Evolutionary conservation across 345 rosid genomes (phyloP).

Genomic region (Populus euphratica): DNA sequence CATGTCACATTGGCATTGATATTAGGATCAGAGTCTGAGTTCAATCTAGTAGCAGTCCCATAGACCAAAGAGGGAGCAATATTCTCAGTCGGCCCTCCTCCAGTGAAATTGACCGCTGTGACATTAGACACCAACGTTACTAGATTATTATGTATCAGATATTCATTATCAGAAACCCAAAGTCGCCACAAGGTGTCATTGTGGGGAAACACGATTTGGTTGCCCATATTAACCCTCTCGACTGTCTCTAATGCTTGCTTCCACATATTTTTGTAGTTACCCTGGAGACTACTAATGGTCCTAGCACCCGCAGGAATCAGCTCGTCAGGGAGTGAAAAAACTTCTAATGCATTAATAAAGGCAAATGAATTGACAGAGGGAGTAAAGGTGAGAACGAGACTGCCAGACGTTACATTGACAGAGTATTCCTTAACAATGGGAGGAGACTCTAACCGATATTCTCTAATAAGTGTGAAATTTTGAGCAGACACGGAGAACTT

Average conservation of each 20-base stretch:
- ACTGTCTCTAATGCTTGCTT: constrained; percentile 62
- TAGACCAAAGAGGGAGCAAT: constrained; percentile 66
- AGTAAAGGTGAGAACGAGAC: constrained; percentile 43
- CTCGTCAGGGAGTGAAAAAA: constrained; percentile 55
- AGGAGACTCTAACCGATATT: constrained; percentile 29
- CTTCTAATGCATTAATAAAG: constrained; percentile 72
- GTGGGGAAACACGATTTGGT: constrained; percentile 39
- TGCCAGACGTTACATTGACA: constrained; percentile 41
- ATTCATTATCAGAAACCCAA: constrained; percentile 65
- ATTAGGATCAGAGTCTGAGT: constrained; percentile 22
- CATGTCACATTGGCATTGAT: constrained; percentile 59
- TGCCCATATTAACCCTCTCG: constrained; percentile 87
- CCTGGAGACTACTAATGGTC: constrained; percentile 20
- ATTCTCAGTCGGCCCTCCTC: constrained; percentile 30
- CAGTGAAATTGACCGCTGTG: constrained; percentile 45
- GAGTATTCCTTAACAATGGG: constrained; percentile 54
- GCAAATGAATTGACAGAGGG: constrained; percentile 53
- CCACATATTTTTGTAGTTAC: constrained; percentile 23
- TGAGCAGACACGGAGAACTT: constrained; percentile 70
- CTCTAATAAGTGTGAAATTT: constrained; percentile 54
- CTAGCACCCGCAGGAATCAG: constrained; percentile 48
- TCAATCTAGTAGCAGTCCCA: constrained; percentile 63
- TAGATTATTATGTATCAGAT: constrained; percentile 28
- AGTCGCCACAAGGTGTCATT: constrained; percentile 65
- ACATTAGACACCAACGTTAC: constrained; percentile 34